Evolutionary conservation across 768 basidiomycete species (phyloP), one percentile per base, ranked within the genome.

Genomic region (Agaricus subrufescens): DNA sequence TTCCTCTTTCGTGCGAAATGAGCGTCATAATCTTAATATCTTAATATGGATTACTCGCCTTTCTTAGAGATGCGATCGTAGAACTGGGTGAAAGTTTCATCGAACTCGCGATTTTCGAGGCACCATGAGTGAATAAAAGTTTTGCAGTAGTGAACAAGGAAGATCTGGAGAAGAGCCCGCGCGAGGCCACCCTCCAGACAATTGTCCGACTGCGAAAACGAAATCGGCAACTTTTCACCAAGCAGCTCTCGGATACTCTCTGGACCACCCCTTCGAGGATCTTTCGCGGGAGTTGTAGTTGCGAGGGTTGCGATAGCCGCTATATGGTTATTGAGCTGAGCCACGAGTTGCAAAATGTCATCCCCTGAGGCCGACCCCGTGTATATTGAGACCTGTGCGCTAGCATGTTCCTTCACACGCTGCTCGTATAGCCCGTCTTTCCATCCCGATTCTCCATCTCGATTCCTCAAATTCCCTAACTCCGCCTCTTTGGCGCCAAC

Each of bases 261-360:
- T 11, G 19, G 37, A 25, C 26, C n/a, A 19, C 7, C 45, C 14
- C 30, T 46, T 30, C n/a, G 37, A 14, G 46, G 31, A 23, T 42
- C 43, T 50, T 54, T 59, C 48, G 50, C 15, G 7, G n/a, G 54
- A 12, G 52, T 50, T 9, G 48, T 48, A 23, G 46, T 37, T 3
- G 60, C 60, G 7, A 42, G 69, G 0, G 78, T 75, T 0, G 78
- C 73, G 12, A 70, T 68, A 58, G 81, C 80, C 15, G 75, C 69
- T 15, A 83, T 76, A 47, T 79, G 75, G 1, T 73, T 62, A 56
- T 83, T 83, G n/a, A 84, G 65, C 2, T 63, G 60, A 44, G 72
- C 65, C 4, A 82, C 66, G 63, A 75, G 71, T 2, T 61, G 65
- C 25, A 72, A 70, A 45, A 82, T 70, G 50, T 83, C 78, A 12